A percentile compares a stretch with the other conserved stretches of the same genome.
phyloP scores from a whole-genome alignment of 2,329 filamentous ascomycete genomes.

The Nannizzia gypsea region DNA sequence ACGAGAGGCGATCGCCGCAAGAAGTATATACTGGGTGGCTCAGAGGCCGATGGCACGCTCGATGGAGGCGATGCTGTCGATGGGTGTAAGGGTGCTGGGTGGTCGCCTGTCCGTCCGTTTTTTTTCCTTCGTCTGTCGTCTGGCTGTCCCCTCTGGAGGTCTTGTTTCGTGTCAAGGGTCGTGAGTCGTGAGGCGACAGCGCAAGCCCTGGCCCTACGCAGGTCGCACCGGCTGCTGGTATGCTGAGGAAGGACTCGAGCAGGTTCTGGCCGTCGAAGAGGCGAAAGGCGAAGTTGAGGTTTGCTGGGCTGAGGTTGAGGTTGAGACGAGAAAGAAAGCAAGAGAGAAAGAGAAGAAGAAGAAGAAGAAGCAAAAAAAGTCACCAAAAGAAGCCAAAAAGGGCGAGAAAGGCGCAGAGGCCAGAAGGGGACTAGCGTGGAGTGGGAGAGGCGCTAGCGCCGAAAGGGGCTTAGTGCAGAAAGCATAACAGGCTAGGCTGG shows the following conservation, averaged over 20 bases:
- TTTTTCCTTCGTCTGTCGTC: neutral
- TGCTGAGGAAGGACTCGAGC: no score
- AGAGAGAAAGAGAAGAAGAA: slow-evolving; percentile 10
- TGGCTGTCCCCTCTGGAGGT: neutral
- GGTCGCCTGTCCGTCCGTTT: neutral
- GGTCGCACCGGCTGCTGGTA: no score
- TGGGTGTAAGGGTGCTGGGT: neutral
- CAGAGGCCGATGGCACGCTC: neutral
- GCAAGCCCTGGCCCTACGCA: neutral
- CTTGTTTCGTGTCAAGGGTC: slow-evolving; percentile 5
- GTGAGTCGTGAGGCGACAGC: slow-evolving; percentile 1
- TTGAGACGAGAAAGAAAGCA: slow-evolving; percentile 3
- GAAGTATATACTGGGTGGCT: slow-evolving; percentile 11
- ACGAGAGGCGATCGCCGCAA: neutral
- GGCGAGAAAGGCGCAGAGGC: neutral
- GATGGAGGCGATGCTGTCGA: neutral
- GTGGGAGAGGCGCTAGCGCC: neutral
- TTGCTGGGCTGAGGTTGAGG: no score
- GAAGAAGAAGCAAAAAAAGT: slow-evolving; percentile 6
- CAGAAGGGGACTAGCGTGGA: neutral
- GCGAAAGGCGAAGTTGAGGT: neutral
- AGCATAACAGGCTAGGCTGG: neutral
- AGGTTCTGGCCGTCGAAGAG: no score
- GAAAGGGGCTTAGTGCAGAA: neutral
- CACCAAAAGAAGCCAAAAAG: neutral